These are phyloP conservation scores for Penicillium rolfsii DNA, from an alignment of 2,329 filamentous ascomycete genomes.

Conservation along the genomic window DNA sequence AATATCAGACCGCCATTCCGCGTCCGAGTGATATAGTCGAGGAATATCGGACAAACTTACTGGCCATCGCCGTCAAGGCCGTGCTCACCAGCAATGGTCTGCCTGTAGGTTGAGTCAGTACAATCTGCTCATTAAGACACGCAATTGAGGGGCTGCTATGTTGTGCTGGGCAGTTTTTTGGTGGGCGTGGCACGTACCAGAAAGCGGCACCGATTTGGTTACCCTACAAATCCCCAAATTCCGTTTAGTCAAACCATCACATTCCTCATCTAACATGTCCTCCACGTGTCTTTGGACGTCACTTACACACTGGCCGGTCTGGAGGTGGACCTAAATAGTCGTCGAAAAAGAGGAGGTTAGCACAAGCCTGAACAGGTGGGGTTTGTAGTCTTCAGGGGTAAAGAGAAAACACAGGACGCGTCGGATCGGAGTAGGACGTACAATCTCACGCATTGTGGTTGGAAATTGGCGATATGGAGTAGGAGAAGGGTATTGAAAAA, in stretches of 20 bases:
- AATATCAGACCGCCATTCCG: conserved; percentile 30
- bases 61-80: conserved; percentile 96
- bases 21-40: conserved; percentile 7
- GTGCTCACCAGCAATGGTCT: conserved; percentile 86
- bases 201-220: conserved; percentile 99
- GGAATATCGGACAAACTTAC: conserved; percentile 59
- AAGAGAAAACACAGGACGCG: conserved; percentile 41
- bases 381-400: conserved; percentile 21
- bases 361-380: conserved; percentile 39
- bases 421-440: conserved; percentile 50
- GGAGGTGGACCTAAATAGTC: conserved; percentile 86
- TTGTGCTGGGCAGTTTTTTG: background rate
- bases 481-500: conserved; percentile 18
- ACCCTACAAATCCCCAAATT: conserved; percentile 64
- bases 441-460: conserved; percentile 74
- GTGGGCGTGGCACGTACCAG: conserved; percentile 65
- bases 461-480: conserved; percentile 21
- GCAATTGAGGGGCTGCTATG: conserved; percentile 21
- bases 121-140: background rate
- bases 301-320: conserved; percentile 99
- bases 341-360: conserved; percentile 49
- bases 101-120: conserved; percentile 59
- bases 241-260: conserved; percentile 29
- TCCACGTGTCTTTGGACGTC: conserved; percentile 7
- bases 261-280: background rate